Evolutionary conservation across 2,329 filamentous ascomycete genomes (phyloP).

Genomic region (Fusarium sp.): DNA sequence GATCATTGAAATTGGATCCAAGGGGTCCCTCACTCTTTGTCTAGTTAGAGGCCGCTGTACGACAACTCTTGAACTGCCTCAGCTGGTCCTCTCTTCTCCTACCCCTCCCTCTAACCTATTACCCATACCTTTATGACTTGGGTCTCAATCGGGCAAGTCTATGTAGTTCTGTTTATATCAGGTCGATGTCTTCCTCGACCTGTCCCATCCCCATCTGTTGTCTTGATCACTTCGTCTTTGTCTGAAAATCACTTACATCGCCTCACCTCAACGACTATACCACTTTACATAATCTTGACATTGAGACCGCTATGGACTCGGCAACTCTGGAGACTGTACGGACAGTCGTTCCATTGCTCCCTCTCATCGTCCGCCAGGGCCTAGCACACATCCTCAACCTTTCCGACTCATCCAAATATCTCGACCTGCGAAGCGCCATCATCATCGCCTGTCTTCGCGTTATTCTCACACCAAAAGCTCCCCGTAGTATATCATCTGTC

Average conservation of each 20-base stretch:
- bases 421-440: constrained; percentile 80
- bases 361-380: constrained; percentile 69
- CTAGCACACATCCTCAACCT: constrained; percentile 71
- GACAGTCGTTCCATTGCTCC: constrained; percentile 63
- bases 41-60: constrained; percentile 2
- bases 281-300: not conserved
- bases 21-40: constrained; percentile 10
- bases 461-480: constrained; percentile 59
- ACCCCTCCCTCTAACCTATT: not conserved
- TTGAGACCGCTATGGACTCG: constrained; percentile 9
- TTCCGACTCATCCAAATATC: constrained; percentile 77
- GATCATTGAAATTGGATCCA: not conserved
- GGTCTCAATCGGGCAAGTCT: not conserved
- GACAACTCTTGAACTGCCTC: constrained; percentile 4
- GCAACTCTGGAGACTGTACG: constrained; percentile 30
- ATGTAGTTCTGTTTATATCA: not conserved
- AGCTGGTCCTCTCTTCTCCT: not conserved
- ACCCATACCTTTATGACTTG: not conserved
- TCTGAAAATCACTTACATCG: constrained; percentile 17
- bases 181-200: not conserved
- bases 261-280: not conserved
- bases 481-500: constrained; percentile 63
- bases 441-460: constrained; percentile 76
- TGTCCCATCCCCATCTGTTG: not conserved
- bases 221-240: not conserved